Conservation (phyloP, 2,329 filamentous ascomycete species). For the Pseudomassariella vexata region DNA sequence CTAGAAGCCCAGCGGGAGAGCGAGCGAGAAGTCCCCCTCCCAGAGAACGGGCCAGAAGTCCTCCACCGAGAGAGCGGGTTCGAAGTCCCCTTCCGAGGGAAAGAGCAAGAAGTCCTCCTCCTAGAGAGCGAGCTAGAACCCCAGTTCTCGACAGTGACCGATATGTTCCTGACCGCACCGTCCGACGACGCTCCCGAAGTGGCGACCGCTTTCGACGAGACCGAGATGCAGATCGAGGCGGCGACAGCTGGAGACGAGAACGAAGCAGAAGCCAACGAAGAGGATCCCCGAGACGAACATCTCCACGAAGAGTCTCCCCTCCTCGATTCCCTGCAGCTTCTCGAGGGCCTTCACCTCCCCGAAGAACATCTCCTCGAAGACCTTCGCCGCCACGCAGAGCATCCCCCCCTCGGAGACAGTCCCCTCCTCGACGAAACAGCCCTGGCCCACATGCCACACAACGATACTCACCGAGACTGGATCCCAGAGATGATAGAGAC, state of each 20-base stretch:
- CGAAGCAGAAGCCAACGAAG: constrained; percentile 31
- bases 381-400: constrained; percentile 25
- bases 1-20: constrained; percentile 23
- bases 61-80: constrained; percentile 23
- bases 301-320: constrained; percentile 28
- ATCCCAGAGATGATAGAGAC: constrained; percentile 34
- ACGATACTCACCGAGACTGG: constrained; percentile 28
- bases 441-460: no score
- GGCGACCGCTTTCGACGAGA: constrained; percentile 30
- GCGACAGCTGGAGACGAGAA: constrained; percentile 28
- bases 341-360: constrained; percentile 8
- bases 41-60: constrained; percentile 5
- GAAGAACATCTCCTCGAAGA: constrained; percentile 26
- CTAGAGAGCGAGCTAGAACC: constrained; percentile 20
- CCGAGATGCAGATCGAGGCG: constrained; percentile 24
- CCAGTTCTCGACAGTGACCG: constrained; percentile 32
- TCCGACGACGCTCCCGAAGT: constrained; percentile 36
- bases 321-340: constrained; percentile 11
- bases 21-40: constrained; percentile 30
- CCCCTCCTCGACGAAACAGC: constrained; percentile 29
- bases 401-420: constrained; percentile 24
- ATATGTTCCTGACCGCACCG: constrained; percentile 34
- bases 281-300: constrained; percentile 28
- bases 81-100: constrained; percentile 27
- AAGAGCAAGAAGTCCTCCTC: constrained; percentile 12